Evolutionary conservation across 2,329 filamentous ascomycete species (phyloP).

Genomic region (Monosporascus cannonballus): DNA sequence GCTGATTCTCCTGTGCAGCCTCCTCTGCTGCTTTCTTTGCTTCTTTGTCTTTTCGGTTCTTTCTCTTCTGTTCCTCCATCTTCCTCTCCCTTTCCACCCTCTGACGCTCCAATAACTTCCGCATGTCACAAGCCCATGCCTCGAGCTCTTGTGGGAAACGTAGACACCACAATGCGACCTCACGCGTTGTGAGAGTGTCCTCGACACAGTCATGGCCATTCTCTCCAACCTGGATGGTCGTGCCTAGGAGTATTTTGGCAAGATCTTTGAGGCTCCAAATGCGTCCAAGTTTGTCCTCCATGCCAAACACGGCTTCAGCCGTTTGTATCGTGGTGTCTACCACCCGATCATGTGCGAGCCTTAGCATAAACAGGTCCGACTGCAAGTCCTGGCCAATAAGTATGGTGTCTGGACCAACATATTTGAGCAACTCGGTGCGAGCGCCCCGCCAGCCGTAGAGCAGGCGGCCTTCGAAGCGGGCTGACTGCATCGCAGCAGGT

Average conservation of each 20-base stretch:
- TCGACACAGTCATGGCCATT: conserved; percentile 42
- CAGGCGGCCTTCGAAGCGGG: conserved; percentile 21
- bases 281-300: conserved; percentile 5
- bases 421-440: conserved; percentile 33
- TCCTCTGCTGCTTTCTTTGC: neutral
- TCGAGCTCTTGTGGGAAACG: conserved; percentile 29
- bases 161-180: conserved; percentile 41
- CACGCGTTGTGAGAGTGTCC: conserved; percentile 42
- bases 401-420: conserved; percentile 37
- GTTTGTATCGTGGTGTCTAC: conserved; percentile 40
- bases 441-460: conserved; percentile 37
- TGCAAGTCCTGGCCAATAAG: conserved; percentile 41
- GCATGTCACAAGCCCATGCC: conserved; percentile 23
- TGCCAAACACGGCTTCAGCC: conserved; percentile 26
- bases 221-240: conserved; percentile 29
- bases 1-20: neutral
- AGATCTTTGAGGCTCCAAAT: conserved; percentile 32
- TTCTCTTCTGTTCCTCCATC: conserved; percentile 2
- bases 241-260: conserved; percentile 26
- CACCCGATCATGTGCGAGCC: conserved; percentile 34
- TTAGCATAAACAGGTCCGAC: conserved; percentile 37
- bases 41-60: conserved; percentile 1
- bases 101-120: conserved; percentile 1
- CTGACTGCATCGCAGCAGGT: conserved; percentile 21
- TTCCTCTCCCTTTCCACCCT: neutral